Base-by-base conservation (phyloP, 345 rosid genomes). In the Gossypium anomalum region DNA sequence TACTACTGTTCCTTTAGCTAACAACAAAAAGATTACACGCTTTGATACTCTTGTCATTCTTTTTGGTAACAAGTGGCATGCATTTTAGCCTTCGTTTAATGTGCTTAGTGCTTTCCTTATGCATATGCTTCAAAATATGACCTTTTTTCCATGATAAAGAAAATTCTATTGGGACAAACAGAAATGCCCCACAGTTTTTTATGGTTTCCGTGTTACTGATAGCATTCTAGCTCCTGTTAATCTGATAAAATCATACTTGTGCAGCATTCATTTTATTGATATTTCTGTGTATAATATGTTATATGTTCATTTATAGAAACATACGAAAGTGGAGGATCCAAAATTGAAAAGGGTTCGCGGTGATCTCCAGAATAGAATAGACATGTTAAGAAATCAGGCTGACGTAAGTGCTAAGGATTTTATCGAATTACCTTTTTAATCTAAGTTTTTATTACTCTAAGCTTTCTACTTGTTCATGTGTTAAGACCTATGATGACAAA, bases 401-500 rank as follows among this genome's bases (percentile, higher is more conserved):
- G 98, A 91, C 58, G 99, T 91, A 72, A 83, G 93, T 83, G 73
- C 51, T 27, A 58, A 48, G 65, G 72, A 65, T 73, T 70, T 76
- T 75, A 16, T 75, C 65, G 10, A 81, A 41, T 72, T 69, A 47
- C 47, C 67, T 63, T 23, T 29, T 61, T 57, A 71, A 51, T 62
- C 67, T 25, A 14, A 71, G 17, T 71, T 52, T 53, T 75, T 64
- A 16, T 60, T 43, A 51, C 71, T 71, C 69, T 78, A 62, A 73
- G 43, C 66, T 27, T 43, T 69, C n/a, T 19, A 47, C 25, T 13
- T 78, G 57, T 74, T 48, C 67, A 67, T 65, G 49, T 80, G 73
- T 62, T 76, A 95, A 95, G 98, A 85, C 78, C 81, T 91, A 89
- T 80, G 93, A 93, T 81, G 99, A 95, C 84, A 91, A 87, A 83